Evolutionary conservation across 805 yeast genomes (phyloP).

Genomic region (Teunomyces aglyptinius): DNA sequence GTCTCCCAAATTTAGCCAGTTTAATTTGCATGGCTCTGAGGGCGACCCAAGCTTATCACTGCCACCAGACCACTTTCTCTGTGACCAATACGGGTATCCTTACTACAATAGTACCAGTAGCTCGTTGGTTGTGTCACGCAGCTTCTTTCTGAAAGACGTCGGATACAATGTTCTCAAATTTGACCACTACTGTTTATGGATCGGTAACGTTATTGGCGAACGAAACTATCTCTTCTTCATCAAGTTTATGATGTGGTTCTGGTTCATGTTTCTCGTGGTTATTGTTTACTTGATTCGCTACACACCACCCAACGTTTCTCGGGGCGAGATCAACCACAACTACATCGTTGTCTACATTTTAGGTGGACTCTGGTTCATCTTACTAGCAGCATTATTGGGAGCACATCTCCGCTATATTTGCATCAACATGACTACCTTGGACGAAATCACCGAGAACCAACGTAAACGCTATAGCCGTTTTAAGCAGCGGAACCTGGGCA

Average conservation of each 20-base stretch:
- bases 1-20: conserved; percentile 32
- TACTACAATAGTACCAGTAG: conserved; percentile 70
- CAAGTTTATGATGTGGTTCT: conserved; percentile 45
- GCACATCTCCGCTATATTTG: conserved; percentile 46
- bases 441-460: conserved; percentile 43
- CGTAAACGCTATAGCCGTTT: conserved; percentile 30
- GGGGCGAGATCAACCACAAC: conserved; percentile 42
- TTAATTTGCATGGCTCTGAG: conserved; percentile 11
- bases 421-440: conserved; percentile 57
- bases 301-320: conserved; percentile 19
- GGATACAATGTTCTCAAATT: conserved; percentile 64
- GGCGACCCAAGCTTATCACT: conserved; percentile 19
- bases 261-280: conserved; percentile 30
- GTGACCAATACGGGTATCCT: conserved; percentile 75
- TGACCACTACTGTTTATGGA: conserved; percentile 84
- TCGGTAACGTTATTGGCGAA: conserved; percentile 71
- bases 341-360: conserved; percentile 47
- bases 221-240: conserved; percentile 61
- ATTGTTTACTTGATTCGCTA: conserved; percentile 24
- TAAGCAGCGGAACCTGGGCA: conserved; percentile 11
- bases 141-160: conserved; percentile 63
- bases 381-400: conserved; percentile 42
- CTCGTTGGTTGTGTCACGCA: conserved; percentile 61
- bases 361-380: conserved; percentile 43
- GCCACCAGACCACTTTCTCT: conserved; percentile 60